phyloP scores from a whole-genome alignment of 2,329 filamentous ascomycete species.

The Colletotrichum tabaci region DNA sequence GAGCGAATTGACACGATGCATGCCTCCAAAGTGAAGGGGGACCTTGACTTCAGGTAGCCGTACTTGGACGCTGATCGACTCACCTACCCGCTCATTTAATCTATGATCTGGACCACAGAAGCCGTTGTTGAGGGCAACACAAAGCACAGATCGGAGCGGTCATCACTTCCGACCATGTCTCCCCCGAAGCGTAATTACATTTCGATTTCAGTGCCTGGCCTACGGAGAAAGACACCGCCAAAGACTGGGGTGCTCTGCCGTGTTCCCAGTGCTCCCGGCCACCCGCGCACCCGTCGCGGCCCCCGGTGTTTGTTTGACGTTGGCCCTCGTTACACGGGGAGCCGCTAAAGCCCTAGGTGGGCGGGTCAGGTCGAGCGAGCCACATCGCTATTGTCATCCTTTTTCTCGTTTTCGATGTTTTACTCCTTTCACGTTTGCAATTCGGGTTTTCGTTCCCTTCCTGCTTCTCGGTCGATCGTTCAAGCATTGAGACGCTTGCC shows the following conservation, averaged over 20 bases:
- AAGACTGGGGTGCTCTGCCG: conserved; percentile 2
- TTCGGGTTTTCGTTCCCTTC: conserved; percentile 1
- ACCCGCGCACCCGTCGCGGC: conserved; percentile 26
- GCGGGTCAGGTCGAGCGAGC: conserved; percentile 11
- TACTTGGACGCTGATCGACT: conserved; percentile 10
- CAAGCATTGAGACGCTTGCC: conserved; percentile 20
- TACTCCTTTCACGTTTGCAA: neutral
- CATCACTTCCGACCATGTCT: conserved; percentile 10
- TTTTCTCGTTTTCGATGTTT: neutral
- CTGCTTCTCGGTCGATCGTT: conserved; percentile 14
- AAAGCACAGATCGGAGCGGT: conserved; percentile 28
- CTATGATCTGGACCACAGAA: conserved; percentile 3
- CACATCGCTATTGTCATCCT: neutral
- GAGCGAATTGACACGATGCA: conserved; percentile 12
- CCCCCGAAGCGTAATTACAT: conserved; percentile 14
- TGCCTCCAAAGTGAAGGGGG: conserved; percentile 17
- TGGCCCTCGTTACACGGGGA: conserved; percentile 24
- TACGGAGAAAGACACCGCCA: conserved; percentile 11
- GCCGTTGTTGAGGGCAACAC: neutral
- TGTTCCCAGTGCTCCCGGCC: conserved; percentile 28
- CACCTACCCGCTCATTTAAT: neutral
- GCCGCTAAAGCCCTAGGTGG: neutral
- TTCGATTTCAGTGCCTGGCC: conserved; percentile 5
- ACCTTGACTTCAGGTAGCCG: conserved; percentile 25
- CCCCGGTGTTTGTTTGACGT: conserved; percentile 9